A percentile compares a stretch with the other conserved stretches of the same genome.
Conservation (phyloP, 2,329 filamentous ascomycete genomes). For the Stachybotrys chlorohalonatus region DNA sequence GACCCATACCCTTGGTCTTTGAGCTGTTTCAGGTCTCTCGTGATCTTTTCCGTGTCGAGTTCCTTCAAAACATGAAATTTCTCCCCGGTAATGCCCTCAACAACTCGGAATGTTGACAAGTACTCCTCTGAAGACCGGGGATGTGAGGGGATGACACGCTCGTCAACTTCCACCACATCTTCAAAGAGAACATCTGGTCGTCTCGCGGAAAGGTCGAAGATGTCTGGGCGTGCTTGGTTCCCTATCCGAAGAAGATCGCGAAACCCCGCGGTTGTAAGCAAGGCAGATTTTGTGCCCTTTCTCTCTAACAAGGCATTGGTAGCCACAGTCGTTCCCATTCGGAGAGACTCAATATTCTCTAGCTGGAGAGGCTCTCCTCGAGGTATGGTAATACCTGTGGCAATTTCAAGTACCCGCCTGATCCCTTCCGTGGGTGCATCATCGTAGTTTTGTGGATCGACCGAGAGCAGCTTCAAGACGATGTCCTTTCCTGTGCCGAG, state of each 20-base stretch:
- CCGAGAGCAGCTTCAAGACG: constrained; percentile 40
- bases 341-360: constrained; percentile 48
- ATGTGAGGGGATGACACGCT: constrained; percentile 43
- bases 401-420: constrained; percentile 30
- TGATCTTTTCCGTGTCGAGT: constrained; percentile 43
- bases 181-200: constrained; percentile 61
- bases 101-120: constrained; percentile 12
- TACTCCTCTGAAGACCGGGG: not conserved
- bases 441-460: constrained; percentile 61
- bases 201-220: constrained; percentile 61
- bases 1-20: constrained; percentile 48
- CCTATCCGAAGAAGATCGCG: constrained; percentile 62
- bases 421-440: constrained; percentile 68
- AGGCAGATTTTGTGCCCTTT: constrained; percentile 60
- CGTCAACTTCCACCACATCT: constrained; percentile 60
- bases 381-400: constrained; percentile 19
- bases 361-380: constrained; percentile 21
- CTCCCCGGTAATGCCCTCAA: constrained; percentile 55
- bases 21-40: constrained; percentile 46
- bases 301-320: constrained; percentile 65
- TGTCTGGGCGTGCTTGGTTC: constrained; percentile 61
- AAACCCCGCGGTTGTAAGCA: constrained; percentile 64
- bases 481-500: constrained; percentile 58
- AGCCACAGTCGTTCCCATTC: constrained; percentile 69
- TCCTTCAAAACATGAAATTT: constrained; percentile 54